Percentiles rank a stretch among this genome's conserved stretches.
phyloP scores from a whole-genome alignment of 2,329 filamentous ascomycete species.

The Fusarium nurragi region DNA sequence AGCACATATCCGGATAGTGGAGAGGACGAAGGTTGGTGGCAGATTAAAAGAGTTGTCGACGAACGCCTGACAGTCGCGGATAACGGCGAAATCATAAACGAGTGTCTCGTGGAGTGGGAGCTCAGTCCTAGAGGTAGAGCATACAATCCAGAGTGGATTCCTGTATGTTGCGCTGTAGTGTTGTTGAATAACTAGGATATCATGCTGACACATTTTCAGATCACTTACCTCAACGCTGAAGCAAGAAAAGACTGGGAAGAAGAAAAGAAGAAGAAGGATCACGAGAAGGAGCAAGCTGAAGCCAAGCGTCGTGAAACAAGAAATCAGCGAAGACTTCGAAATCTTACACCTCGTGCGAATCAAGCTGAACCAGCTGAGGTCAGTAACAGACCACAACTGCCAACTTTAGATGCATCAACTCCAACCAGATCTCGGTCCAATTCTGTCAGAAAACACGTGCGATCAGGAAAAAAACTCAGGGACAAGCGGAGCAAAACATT shows the following conservation, averaged over 20 bases:
- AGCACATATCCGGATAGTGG: background rate
- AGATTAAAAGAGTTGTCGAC: background rate
- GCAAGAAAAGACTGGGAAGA: constrained; percentile 49
- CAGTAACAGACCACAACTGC: constrained; percentile 36
- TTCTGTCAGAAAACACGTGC: constrained; percentile 24
- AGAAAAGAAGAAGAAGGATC: constrained; percentile 12
- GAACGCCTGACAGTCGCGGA: background rate
- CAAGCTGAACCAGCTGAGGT: constrained; percentile 1
- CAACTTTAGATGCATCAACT: constrained; percentile 24
- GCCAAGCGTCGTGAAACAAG: constrained; percentile 8
- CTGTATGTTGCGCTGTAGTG: constrained; percentile 15
- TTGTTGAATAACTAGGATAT: background rate
- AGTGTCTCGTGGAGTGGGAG: constrained; percentile 55
- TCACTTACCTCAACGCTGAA: constrained; percentile 46
- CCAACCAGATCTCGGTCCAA: constrained; percentile 20
- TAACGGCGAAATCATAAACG: constrained; percentile 33
- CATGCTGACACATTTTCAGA: constrained; percentile 33
- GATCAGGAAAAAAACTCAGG: constrained; percentile 37
- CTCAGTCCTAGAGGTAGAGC: constrained; percentile 47
- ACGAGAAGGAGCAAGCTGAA: background rate
- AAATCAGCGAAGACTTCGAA: constrained; percentile 1
- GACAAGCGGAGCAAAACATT: constrained; percentile 35
- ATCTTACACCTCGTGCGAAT: constrained; percentile 3
- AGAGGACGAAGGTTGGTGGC: background rate
- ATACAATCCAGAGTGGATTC: constrained; percentile 50